Conservation (phyloP, 441 rosid species). For the Croton setiger region DNA sequence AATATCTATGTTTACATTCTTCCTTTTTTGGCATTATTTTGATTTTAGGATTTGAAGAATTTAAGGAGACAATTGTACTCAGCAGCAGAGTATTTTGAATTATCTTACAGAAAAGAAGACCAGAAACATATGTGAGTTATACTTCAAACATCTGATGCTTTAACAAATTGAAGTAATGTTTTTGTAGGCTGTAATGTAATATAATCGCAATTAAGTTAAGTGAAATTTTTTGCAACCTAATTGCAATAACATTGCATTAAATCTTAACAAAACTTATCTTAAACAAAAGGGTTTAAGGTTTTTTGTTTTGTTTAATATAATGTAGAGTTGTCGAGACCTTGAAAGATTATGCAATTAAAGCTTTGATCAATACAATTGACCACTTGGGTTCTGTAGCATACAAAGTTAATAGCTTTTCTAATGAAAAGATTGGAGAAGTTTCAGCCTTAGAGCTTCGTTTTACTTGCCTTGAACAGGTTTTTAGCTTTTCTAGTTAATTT, state of each 20-base stretch:
- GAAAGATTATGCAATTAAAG: slow-evolving; percentile 70
- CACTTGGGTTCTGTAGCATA: slow-evolving; percentile 86
- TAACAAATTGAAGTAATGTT: neutral
- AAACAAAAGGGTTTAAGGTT: neutral
- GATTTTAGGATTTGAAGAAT: slow-evolving; percentile 64
- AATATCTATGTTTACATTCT: neutral
- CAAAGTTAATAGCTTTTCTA: slow-evolving; percentile 57
- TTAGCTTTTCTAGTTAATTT: neutral
- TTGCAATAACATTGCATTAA: too few species aligned
- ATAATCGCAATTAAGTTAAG: too few species aligned
- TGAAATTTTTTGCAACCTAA: too few species aligned
- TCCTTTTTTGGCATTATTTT: neutral
- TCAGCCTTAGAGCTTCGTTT: slow-evolving; percentile 51
- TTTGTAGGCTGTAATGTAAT: neutral
- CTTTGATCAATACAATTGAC: slow-evolving; percentile 76
- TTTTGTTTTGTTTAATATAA: neutral
- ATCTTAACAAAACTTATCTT: too few species aligned
- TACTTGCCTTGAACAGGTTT: slow-evolving; percentile 66
- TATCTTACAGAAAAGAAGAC: slow-evolving; percentile 47
- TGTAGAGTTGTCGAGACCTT: slow-evolving; percentile 60
- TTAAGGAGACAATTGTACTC: slow-evolving; percentile 73
- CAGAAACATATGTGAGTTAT: slow-evolving; percentile 61
- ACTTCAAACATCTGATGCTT: neutral
- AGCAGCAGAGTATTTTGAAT: slow-evolving; percentile 88
- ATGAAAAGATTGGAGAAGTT: slow-evolving; percentile 50